Conservation (phyloP, 495 filamentous ascomycete genomes). For the Xanthoparmelia taractica region DNA sequence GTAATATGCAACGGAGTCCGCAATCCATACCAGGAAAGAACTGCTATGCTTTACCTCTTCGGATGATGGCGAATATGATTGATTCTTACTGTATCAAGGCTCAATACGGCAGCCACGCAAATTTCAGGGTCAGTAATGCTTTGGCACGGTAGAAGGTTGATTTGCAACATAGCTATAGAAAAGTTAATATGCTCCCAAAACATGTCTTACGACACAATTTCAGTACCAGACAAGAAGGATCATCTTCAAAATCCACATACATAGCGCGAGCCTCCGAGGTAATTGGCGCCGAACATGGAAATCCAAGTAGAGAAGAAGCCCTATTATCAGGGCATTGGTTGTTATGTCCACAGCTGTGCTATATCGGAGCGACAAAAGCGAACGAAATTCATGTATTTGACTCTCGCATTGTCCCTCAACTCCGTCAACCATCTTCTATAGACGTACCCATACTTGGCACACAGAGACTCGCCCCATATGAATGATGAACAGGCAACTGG, state of each 20-base stretch:
- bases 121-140: too few species aligned
- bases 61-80: too few species aligned
- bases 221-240: too few species aligned
- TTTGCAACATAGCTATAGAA: too few species aligned
- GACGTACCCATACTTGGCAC: background rate
- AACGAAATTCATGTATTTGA: conserved; percentile 25
- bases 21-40: too few species aligned
- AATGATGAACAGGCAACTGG: conserved; percentile 25
- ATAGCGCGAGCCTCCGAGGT: conserved; percentile 22
- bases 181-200: too few species aligned
- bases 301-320: conserved; percentile 14
- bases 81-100: too few species aligned
- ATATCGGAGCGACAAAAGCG: conserved; percentile 29
- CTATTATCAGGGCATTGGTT: conserved; percentile 35
- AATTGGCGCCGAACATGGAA: conserved; percentile 15
- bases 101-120: background rate
- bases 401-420: conserved; percentile 26
- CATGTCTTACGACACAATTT: too few species aligned
- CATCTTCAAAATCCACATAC: too few species aligned
- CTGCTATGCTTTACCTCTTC: too few species aligned
- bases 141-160: too few species aligned
- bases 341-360: conserved; percentile 36
- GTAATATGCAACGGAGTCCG: too few species aligned
- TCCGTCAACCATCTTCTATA: background rate
- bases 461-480: conserved; percentile 9